phyloP scores from a whole-genome alignment of 345 rosid species.

The Eucalyptus viminalis region DNA sequence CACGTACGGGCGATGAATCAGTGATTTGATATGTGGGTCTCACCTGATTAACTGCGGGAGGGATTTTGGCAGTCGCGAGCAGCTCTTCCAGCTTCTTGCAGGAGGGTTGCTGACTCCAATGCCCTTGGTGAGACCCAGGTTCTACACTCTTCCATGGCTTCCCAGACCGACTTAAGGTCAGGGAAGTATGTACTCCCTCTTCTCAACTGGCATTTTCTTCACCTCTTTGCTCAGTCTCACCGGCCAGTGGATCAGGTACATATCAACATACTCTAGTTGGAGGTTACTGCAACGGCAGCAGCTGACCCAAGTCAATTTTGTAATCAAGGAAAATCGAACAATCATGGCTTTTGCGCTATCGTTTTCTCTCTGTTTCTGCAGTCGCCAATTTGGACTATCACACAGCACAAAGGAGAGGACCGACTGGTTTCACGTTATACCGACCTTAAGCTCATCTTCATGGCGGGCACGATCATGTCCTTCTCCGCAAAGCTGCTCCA shows the following conservation, averaged over 20 bases:
- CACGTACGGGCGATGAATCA: neutral
- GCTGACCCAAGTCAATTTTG: neutral
- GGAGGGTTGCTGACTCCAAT: constrained; percentile 11
- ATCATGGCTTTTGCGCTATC: neutral
- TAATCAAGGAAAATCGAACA: neutral
- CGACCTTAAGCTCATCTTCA: constrained; percentile 11
- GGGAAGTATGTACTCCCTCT: neutral
- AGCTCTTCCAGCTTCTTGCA: constrained; percentile 1
- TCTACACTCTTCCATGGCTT: constrained; percentile 17
- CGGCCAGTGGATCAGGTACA: constrained; percentile 23
- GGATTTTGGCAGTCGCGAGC: constrained; percentile 9
- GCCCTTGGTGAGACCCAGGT: constrained; percentile 9
- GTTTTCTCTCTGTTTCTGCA: neutral
- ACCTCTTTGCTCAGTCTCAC: constrained; percentile 2
- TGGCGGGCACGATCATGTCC: constrained; percentile 2
- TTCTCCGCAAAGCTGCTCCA: constrained; percentile 1
- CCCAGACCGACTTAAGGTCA: constrained; percentile 16
- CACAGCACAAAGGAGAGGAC: neutral
- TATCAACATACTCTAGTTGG: constrained; percentile 12
- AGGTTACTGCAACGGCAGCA: constrained; percentile 4
- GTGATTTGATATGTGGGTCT: neutral
- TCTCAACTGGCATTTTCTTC: neutral
- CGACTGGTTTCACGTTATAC: too few relatives aligned
- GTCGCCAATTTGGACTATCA: neutral
- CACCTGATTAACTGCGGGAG: constrained; percentile 11